These are phyloP conservation scores for Candida sakaeoensis DNA, from an alignment of 805 yeast species.

Conservation along the genomic window DNA sequence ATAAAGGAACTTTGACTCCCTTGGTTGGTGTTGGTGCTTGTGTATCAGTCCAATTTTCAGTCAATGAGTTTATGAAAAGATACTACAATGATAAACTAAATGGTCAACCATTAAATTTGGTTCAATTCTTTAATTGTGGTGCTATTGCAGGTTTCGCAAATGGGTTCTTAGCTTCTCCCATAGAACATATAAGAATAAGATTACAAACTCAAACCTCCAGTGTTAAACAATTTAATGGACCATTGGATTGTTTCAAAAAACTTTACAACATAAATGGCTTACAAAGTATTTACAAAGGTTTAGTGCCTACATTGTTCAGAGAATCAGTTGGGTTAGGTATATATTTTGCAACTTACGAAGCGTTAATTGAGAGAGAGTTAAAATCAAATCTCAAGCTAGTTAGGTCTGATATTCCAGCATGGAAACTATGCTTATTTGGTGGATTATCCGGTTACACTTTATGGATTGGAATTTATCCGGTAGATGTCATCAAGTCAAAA, in stretches of 20 bases:
- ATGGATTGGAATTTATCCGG: constrained; percentile 84
- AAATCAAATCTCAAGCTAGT: constrained; percentile 32
- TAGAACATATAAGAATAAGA: constrained; percentile 91
- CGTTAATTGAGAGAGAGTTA: constrained; percentile 68
- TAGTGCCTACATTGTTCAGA: constrained; percentile 76
- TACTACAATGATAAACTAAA: constrained; percentile 49
- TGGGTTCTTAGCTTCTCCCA: constrained; percentile 86
- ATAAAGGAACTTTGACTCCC: constrained; percentile 46
- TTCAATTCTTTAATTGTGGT: constrained; percentile 80
- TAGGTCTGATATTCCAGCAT: constrained; percentile 79
- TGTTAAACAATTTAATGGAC: constrained; percentile 60
- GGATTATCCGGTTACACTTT: constrained; percentile 87
- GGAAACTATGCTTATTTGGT: constrained; percentile 83
- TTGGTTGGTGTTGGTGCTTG: constrained; percentile 80
- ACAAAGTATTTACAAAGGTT: constrained; percentile 70
- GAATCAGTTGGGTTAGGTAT: constrained; percentile 87
- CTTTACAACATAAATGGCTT: constrained; percentile 53
- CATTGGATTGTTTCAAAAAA: constrained; percentile 64
- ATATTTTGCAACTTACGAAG: constrained; percentile 89
- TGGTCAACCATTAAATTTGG: constrained; percentile 45
- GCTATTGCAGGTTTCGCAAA: constrained; percentile 91
- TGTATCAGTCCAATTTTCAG: constrained; percentile 94
- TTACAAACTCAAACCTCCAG: constrained; percentile 78
- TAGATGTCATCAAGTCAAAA: constrained; percentile 87
- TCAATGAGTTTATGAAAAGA: constrained; percentile 91